Conservation (phyloP, 2,329 filamentous ascomycete genomes). For the Lasiodiplodia citricola region DNA sequence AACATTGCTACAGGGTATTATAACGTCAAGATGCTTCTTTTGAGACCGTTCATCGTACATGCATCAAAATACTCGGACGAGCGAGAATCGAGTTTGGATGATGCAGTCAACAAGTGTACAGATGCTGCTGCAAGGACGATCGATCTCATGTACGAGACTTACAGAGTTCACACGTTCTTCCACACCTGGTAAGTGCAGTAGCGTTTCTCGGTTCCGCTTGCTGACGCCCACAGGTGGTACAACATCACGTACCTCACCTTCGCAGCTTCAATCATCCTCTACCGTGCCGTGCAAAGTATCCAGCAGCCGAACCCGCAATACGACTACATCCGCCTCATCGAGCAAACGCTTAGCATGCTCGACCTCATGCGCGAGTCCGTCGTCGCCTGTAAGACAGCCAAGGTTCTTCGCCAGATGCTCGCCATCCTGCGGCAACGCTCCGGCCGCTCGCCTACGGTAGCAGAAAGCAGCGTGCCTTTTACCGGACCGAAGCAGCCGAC, state of each 20-base stretch:
- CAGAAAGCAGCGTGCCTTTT: not conserved
- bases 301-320: conserved; percentile 36
- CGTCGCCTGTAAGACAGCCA: conserved; percentile 46
- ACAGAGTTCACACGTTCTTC: conserved; percentile 47
- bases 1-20: conserved; percentile 36
- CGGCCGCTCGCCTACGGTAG: not conserved
- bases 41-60: conserved; percentile 44
- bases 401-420: conserved; percentile 28
- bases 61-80: conserved; percentile 32
- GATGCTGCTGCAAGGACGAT: conserved; percentile 47
- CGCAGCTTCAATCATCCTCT: conserved; percentile 45
- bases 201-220: not conserved
- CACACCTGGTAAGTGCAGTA: conserved; percentile 43
- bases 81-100: conserved; percentile 34
- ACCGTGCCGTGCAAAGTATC: conserved; percentile 36
- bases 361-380: conserved; percentile 51
- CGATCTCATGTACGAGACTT: conserved; percentile 48
- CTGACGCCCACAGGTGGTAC: conserved; percentile 43
- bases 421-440: conserved; percentile 21
- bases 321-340: conserved; percentile 33
- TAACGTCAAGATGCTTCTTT: conserved; percentile 49
- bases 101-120: conserved; percentile 45
- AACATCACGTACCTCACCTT: conserved; percentile 51
- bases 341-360: conserved; percentile 48
- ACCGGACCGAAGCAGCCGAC: not conserved